Evolutionary conservation across 352 stramenopile genomes (phyloP).

Genomic region (Phytophthora foliorum): DNA sequence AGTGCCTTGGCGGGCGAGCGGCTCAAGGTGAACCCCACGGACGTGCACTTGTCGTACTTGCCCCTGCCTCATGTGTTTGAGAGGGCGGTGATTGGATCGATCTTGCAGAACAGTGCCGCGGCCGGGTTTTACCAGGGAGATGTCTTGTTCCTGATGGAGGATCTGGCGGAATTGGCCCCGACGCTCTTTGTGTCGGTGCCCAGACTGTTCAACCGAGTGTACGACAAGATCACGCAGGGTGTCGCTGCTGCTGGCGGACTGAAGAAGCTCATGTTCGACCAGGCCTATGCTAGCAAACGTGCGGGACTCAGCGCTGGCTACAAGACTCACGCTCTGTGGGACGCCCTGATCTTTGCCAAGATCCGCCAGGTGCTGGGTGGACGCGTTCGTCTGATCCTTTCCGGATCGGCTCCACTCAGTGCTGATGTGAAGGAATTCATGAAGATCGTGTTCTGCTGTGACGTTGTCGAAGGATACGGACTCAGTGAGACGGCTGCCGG

Average conservation of each 20-base stretch:
- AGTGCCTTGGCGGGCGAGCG: conserved; percentile 40
- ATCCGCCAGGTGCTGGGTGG: conserved; percentile 94
- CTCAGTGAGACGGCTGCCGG: conserved; percentile 95
- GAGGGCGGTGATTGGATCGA: conserved; percentile 86
- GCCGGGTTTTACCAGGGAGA: conserved; percentile 89
- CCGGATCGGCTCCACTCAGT: conserved; percentile 93
- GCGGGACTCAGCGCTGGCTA: conserved; percentile 57
- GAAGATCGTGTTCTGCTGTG: conserved; percentile 94
- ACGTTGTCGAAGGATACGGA: conserved; percentile 96
- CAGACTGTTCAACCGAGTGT: conserved; percentile 97
- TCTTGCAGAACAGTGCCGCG: conserved; percentile 87
- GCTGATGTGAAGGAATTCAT: conserved; percentile 97
- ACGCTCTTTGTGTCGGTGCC: conserved; percentile 96
- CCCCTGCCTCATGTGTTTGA: conserved; percentile 98
- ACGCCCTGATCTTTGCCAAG: conserved; percentile 97
- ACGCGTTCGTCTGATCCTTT: conserved; percentile 91
- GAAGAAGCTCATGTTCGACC: conserved; percentile 80
- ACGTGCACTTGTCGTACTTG: conserved; percentile 97
- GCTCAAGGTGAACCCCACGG: conserved; percentile 45
- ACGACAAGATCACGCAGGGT: conserved; percentile 95
- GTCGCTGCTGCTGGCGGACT: conserved; percentile 65
- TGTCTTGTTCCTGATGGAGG: conserved; percentile 93
- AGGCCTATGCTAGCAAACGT: conserved; percentile 69
- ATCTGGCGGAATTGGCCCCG: conserved; percentile 93
- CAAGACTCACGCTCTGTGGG: conserved; percentile 91